Evolutionary conservation across 768 basidiomycete genomes (phyloP).

Genomic region (Suillus occidentalis): DNA sequence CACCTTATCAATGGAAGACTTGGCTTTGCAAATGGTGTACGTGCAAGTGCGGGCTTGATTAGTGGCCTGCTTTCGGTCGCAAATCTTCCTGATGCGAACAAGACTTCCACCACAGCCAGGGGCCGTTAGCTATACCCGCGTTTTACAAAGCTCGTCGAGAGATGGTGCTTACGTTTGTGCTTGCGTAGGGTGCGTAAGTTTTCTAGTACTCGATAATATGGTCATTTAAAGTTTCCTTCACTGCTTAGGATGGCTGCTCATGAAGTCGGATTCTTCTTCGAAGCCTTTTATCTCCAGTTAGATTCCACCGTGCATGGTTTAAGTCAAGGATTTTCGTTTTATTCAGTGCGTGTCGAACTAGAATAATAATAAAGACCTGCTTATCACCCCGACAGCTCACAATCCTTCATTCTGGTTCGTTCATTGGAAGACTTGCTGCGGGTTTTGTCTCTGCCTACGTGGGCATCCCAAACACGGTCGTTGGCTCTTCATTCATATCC

Average conservation of each 20-base stretch:
- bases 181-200: slow-evolving; percentile 20
- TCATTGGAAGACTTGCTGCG: slow-evolving; percentile 37
- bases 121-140: slow-evolving; percentile 15
- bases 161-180: slow-evolving; percentile 28
- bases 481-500: slow-evolving; percentile 34
- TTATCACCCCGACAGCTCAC: slow-evolving; percentile 30
- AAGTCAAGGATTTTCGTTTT: slow-evolving; percentile 49
- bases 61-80: slow-evolving; percentile 37
- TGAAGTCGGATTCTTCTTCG: slow-evolving; percentile 44
- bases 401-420: slow-evolving; percentile 37
- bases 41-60: slow-evolving; percentile 43
- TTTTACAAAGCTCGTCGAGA: slow-evolving; percentile 17
- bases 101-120: slow-evolving; percentile 31
- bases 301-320: slow-evolving; percentile 51
- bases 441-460: slow-evolving; percentile 36
- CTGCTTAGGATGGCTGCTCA: slow-evolving; percentile 19
- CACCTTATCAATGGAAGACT: slow-evolving; percentile 15
- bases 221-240: background rate
- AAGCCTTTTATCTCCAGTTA: slow-evolving; percentile 59
- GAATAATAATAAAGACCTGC: background rate
- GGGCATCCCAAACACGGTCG: slow-evolving; percentile 47
- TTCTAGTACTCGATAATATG: background rate
- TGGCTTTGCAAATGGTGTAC: slow-evolving; percentile 45
- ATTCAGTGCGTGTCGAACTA: slow-evolving; percentile 39
- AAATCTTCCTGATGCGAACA: slow-evolving; percentile 37